phyloP scores from a whole-genome alignment of 352 stramenopile genomes.

The Thraustochytrium sp. region DNA sequence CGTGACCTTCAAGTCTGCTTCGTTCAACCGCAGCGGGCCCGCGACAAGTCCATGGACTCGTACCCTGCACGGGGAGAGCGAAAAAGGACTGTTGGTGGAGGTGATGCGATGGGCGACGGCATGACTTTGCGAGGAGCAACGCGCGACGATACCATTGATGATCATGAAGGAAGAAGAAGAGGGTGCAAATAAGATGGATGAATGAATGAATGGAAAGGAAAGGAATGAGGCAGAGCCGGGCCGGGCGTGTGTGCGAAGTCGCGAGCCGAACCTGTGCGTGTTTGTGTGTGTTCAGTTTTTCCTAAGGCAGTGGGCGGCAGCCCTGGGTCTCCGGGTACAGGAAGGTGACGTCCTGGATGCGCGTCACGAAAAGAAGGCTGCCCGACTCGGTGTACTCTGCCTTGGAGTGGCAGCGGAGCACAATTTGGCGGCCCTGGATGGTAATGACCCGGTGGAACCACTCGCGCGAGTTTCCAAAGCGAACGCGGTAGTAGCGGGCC shows the following conservation, averaged over 20 bases:
- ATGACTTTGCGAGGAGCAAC: too few relatives aligned
- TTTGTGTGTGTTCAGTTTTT: neutral
- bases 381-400: neutral
- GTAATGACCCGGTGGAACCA: slow-evolving; percentile 32
- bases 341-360: slow-evolving; percentile 27
- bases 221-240: neutral
- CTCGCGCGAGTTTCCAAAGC: neutral
- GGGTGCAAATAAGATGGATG: neutral
- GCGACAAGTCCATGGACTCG: neutral
- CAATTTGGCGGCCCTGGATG: neutral
- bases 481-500: slow-evolving; percentile 13
- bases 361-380: neutral
- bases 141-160: neutral
- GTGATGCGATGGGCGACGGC: neutral
- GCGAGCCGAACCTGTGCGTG: neutral
- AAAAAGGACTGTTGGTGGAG: neutral
- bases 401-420: slow-evolving; percentile 11
- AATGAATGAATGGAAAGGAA: neutral
- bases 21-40: neutral
- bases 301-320: neutral
- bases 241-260: neutral
- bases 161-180: neutral
- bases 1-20: neutral
- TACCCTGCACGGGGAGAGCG: neutral
- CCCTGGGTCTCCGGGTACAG: slow-evolving; percentile 27